Conservation (phyloP, 345 rosid species). For the Gossypium stocksii region DNA sequence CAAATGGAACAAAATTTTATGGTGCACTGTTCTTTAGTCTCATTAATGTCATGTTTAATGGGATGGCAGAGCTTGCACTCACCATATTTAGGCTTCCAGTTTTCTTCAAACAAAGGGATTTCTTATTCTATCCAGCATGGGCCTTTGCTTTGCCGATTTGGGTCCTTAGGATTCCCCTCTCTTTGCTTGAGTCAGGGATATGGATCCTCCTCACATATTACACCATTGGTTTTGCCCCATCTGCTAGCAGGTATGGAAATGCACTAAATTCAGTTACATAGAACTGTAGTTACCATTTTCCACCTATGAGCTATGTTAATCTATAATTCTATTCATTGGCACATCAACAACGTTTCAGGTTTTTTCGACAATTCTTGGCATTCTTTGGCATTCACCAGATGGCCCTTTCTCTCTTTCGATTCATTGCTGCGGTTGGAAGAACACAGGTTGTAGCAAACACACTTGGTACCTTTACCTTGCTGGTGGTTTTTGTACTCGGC, state of each 20-base stretch:
- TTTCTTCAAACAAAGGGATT: slow-evolving; percentile 51
- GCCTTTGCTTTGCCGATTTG: slow-evolving; percentile 58
- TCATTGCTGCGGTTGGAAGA: slow-evolving; percentile 51
- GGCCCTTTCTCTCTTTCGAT: slow-evolving; percentile 53
- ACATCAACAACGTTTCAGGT: slow-evolving; percentile 27
- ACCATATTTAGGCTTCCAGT: slow-evolving; percentile 50
- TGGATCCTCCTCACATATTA: slow-evolving; percentile 57
- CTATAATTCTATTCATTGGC: slow-evolving; percentile 3
- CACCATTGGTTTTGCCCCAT: slow-evolving; percentile 59
- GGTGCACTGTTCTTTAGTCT: slow-evolving; percentile 60
- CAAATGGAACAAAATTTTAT: slow-evolving; percentile 35
- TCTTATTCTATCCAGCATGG: slow-evolving; percentile 60
- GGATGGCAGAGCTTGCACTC: slow-evolving; percentile 58
- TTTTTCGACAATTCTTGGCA: slow-evolving; percentile 47
- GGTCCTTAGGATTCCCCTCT: slow-evolving; percentile 50
- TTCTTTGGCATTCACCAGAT: slow-evolving; percentile 57
- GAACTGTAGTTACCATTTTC: background rate
- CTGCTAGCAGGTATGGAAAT: slow-evolving; percentile 37
- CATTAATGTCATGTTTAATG: slow-evolving; percentile 52
- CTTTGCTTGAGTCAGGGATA: slow-evolving; percentile 47
- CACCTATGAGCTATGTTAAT: background rate
- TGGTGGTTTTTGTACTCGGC: slow-evolving; percentile 50
- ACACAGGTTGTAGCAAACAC: slow-evolving; percentile 52
- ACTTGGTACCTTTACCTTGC: slow-evolving; percentile 47
- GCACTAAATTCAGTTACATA: background rate